Base-by-base conservation (phyloP, 345 rosid genomes). In the Laguncularia racemosa region DNA sequence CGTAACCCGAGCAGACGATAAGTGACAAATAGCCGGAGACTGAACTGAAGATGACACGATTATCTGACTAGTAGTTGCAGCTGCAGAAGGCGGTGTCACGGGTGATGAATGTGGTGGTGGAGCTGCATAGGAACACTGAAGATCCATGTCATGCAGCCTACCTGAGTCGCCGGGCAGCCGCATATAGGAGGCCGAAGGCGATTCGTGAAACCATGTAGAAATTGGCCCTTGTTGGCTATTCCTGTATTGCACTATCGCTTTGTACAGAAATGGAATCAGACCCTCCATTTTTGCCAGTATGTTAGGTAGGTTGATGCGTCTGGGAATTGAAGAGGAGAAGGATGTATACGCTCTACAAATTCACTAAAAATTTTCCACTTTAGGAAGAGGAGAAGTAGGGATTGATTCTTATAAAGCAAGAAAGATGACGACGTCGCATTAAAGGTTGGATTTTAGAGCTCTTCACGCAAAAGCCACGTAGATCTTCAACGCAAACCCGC, bases 231-330 rank as follows among this genome's bases (percentile, higher is more conserved):
- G 67, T n/a, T 50, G 56, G n/a, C 50, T 55, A 20, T 44, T 55
- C 67, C 23, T 55, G 61, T 48, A 44, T 20, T 49, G 44, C 13
- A 64, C 50, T 20, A 64, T 50, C 10, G 60, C 51, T 16, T 49
- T 55, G 52, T 63, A 55, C 47, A 63, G 46, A 20, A 55, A 48
- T 13, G 67, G 67, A 26, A 63, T 63, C 59, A 63, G 67, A 13
- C 67, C 67, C 53, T 64, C 67, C 67, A 64, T 64, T 56, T 6
- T 19, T 55, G 20, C 23, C 18, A 33, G n/a, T 38, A 19, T 11
- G 6, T 26, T 9, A 28, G 14, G 45, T 20, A 46, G 14, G 16
- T 15, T 13, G 49, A 45, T 21, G 66, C 26, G 23, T 13, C 43
- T 40, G 46, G 44, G 54, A 50, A 12, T 16, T 50, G 14, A 12